Conservation (phyloP, 2,329 filamentous ascomycete genomes). For the Blastomyces gilchristii region DNA sequence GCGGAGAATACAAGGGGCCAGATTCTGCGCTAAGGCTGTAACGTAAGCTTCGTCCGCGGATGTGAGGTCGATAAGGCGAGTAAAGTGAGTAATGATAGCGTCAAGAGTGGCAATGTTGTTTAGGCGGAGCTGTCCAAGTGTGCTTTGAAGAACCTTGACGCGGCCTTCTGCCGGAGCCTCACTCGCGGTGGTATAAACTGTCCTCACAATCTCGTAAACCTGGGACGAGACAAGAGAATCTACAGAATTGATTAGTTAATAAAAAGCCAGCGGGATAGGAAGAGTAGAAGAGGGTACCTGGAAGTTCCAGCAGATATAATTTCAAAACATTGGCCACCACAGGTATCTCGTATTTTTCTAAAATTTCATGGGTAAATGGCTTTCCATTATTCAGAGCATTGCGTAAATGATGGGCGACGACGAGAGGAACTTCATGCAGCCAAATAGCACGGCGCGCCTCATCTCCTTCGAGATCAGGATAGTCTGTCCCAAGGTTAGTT, state of each 20-base stretch:
- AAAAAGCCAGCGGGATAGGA: not conserved
- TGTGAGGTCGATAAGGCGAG: conserved; percentile 87
- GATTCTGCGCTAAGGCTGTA: conserved; percentile 56
- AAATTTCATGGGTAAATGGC: conserved; percentile 59
- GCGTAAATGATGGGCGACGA: conserved; percentile 74
- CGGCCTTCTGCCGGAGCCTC: conserved; percentile 69
- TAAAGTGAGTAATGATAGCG: conserved; percentile 96
- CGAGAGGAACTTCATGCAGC: conserved; percentile 82
- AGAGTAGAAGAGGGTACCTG: conserved; percentile 49
- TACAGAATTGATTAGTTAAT: conserved; percentile 28
- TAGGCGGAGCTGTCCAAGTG: conserved; percentile 83
- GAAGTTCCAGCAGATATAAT: conserved; percentile 87
- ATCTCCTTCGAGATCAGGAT: conserved; percentile 93
- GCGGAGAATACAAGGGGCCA: conserved; percentile 79
- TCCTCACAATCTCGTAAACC: conserved; percentile 97
- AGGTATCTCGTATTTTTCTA: conserved; percentile 85
- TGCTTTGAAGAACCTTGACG: conserved; percentile 86
- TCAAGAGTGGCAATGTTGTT: conserved; percentile 98
- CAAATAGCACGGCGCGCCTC: conserved; percentile 86
- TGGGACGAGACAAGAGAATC: conserved; percentile 98
- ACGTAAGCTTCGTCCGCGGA: conserved; percentile 88
- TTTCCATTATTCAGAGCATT: conserved; percentile 80
- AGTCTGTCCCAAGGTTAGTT: conserved; percentile 42
- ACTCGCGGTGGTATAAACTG: conserved; percentile 74
- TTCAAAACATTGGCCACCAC: conserved; percentile 89